These are phyloP conservation scores for Daldinia sp. DNA, from an alignment of 2,329 filamentous ascomycete species.

Conservation along the genomic window DNA sequence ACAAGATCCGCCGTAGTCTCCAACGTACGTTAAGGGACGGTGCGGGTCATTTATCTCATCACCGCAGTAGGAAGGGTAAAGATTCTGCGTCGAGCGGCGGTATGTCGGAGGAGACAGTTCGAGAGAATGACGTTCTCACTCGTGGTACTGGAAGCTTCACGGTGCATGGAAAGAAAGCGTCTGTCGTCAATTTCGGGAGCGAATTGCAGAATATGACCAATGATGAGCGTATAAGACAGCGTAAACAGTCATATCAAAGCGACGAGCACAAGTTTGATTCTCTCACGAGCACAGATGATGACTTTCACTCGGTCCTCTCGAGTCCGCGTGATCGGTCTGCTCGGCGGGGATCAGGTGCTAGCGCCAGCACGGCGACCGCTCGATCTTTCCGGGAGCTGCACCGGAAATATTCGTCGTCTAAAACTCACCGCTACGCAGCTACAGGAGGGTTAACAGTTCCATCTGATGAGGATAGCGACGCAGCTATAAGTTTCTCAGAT, in stretches of 20 bases:
- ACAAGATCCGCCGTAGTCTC: constrained; percentile 83
- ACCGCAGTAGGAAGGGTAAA: constrained; percentile 80
- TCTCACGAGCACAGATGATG: constrained; percentile 58
- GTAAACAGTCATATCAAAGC: constrained; percentile 64
- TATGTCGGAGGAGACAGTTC: constrained; percentile 62
- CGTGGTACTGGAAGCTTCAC: constrained; percentile 91
- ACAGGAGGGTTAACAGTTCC: constrained; percentile 61
- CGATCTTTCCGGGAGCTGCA: constrained; percentile 74
- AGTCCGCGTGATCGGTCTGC: constrained; percentile 59
- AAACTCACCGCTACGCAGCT: constrained; percentile 58
- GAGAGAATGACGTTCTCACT: constrained; percentile 75
- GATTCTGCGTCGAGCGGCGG: constrained; percentile 74
- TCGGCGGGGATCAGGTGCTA: constrained; percentile 72
- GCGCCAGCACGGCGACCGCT: constrained; percentile 74
- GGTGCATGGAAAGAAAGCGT: constrained; percentile 97
- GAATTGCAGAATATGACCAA: constrained; percentile 84
- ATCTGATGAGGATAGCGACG: constrained; percentile 71
- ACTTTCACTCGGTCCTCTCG: constrained; percentile 66
- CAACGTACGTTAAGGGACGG: constrained; percentile 90
- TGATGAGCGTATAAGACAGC: constrained; percentile 77
- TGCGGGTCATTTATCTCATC: constrained; percentile 73
- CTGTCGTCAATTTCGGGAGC: constrained; percentile 94
- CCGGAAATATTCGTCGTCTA: constrained; percentile 68
- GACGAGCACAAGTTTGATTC: constrained; percentile 54
- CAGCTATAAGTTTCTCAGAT: constrained; percentile 70